phyloP scores from a whole-genome alignment of 257 asterid genomes.

The Verbascum thapsus region DNA sequence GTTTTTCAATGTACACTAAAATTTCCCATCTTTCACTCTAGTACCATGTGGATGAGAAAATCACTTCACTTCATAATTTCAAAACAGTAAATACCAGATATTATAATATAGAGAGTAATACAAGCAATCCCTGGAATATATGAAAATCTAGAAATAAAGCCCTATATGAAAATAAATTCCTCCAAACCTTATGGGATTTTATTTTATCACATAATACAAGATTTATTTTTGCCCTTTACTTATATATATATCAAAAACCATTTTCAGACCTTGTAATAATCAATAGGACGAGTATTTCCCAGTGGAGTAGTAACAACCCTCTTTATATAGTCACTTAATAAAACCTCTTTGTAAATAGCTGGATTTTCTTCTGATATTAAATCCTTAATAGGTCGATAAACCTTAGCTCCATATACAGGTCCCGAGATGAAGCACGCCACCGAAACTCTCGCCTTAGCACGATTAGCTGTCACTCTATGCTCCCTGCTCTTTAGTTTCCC shows the following conservation, averaged over 20 bases:
- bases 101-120: too few relatives aligned
- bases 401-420: conserved; percentile 10
- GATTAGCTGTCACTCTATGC: conserved; percentile 39
- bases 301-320: conserved; percentile 30
- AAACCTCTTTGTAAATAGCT: conserved; percentile 29
- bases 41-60: too few relatives aligned
- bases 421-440: conserved; percentile 38
- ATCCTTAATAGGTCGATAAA: conserved; percentile 42
- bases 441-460: conserved; percentile 41
- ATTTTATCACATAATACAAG: too few relatives aligned
- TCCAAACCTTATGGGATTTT: too few relatives aligned
- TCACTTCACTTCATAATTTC: too few relatives aligned
- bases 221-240: too few relatives aligned
- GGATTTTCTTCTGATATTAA: conserved; percentile 45
- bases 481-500: conserved; percentile 35
- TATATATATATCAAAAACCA: background rate
- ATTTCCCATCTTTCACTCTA: too few relatives aligned
- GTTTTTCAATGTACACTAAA: too few relatives aligned
- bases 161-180: too few relatives aligned
- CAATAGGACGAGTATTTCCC: conserved; percentile 29
- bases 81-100: too few relatives aligned
- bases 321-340: conserved; percentile 27
- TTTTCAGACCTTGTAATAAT: conserved; percentile 33
- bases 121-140: too few relatives aligned
- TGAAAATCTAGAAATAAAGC: too few relatives aligned